Conservation (phyloP, 176 grass and related monocot genomes). For the Panicum miliaceum region DNA sequence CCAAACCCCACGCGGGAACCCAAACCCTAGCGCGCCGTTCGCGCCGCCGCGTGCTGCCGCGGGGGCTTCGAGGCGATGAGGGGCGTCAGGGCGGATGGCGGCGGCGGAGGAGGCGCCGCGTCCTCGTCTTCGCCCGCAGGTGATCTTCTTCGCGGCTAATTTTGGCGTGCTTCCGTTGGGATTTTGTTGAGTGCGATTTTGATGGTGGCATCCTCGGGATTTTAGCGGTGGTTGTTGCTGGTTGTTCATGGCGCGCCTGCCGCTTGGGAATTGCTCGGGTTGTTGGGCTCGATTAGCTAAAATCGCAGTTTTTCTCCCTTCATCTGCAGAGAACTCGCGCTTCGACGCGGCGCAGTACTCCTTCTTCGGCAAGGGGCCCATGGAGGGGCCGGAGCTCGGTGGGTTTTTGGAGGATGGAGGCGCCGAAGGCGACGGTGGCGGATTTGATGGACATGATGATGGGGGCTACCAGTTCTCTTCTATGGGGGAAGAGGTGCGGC, state of each 20-base stretch:
- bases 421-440: conserved; percentile 34
- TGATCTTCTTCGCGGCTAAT: conserved; percentile 33
- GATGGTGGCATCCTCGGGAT: background rate
- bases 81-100: conserved; percentile 42
- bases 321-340: conserved; percentile 51
- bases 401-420: conserved; percentile 67
- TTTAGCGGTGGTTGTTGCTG: background rate
- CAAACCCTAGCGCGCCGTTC: conserved; percentile 41
- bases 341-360: conserved; percentile 81
- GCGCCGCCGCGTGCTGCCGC: conserved; percentile 17
- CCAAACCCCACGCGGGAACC: conserved; percentile 27
- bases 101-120: background rate
- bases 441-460: conserved; percentile 56
- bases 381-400: conserved; percentile 73
- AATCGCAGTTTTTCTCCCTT: conserved; percentile 17
- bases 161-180: conserved; percentile 11
- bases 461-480: conserved; percentile 64
- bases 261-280: background rate
- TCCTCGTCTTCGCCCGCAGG: conserved; percentile 37
- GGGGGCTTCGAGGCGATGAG: conserved; percentile 27
- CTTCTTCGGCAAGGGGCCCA: conserved; percentile 71
- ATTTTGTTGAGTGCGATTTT: conserved; percentile 11
- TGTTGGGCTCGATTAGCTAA: conserved; percentile 25
- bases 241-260: background rate
- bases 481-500: conserved; percentile 64